Evolutionary conservation across 2,329 filamentous ascomycete species (phyloP), one percentile per base, ranked within the genome.

Genomic region (Rhytidhysteron rufulum): DNA sequence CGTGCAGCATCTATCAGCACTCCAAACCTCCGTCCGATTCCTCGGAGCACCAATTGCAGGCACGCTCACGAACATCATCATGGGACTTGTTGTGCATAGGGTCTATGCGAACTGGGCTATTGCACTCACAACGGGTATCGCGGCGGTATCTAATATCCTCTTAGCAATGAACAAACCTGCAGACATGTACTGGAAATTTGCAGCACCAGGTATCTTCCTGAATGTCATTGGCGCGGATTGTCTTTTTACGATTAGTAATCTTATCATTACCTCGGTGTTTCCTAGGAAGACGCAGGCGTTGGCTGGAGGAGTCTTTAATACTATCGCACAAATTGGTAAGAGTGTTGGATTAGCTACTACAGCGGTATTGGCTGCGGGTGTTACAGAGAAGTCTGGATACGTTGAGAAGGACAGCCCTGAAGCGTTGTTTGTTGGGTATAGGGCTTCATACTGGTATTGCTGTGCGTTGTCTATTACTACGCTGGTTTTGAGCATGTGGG

Each of bases 181-280:
- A 1, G 73, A 68, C 66, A 62, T 61, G 1, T 78, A 75, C 55
- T 78, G 72, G 72, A 57, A 57, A 13, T 64, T 58, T 34, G 66
- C 63, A 1, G 75, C 75, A 41, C 59, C 63, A 11, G 67, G 70
- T 0, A 63, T 72, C 13, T 48, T 67, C 2, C 54, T 75, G 5
- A 68, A 65, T 15, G 65, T 71, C 0, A 50, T 72, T 4, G 67
- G 67, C 1, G 67, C 67, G 2, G 72, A 75, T 41, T 60, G 59
- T 1, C 50, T 73, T 0, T 73, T 68, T 49, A 71, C 67, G 0
- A 54, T 73, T 5, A 62, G 65, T 3, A 70, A 69, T 36, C 50
- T 73, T 2, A 50, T 73, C 35, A 69, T 73, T 35, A 67, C 69
- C 0, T 60, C 57, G 1, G 61, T 63, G 5, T 71, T 73, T 43